Percentiles rank a stretch among this genome's conserved stretches.
phyloP scores from a whole-genome alignment of 495 filamentous ascomycete genomes.

The Physcia stellaris region DNA sequence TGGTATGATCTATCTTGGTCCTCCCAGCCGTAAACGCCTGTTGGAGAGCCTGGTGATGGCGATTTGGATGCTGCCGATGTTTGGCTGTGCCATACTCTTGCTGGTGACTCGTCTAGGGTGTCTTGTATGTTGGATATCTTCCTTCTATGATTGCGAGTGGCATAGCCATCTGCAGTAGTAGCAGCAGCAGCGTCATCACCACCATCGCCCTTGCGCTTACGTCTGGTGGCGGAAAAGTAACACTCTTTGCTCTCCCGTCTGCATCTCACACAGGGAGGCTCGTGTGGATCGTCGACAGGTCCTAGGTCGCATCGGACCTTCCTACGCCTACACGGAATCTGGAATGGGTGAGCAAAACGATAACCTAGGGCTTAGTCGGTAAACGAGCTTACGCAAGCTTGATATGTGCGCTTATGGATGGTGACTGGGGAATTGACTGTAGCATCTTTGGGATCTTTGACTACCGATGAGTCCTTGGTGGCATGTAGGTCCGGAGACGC shows the following conservation, averaged over 20 bases:
- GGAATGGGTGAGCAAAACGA: not conserved
- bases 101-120: not conserved
- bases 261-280: constrained; percentile 89
- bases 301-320: constrained; percentile 19
- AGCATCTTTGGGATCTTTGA: no score
- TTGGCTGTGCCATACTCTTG: no score
- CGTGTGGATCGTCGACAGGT: constrained; percentile 76
- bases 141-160: constrained; percentile 35
- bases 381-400: constrained; percentile 14
- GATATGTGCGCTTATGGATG: constrained; percentile 13
- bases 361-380: not conserved
- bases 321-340: constrained; percentile 15
- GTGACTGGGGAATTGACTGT: no score
- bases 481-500: no score
- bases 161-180: constrained; percentile 24
- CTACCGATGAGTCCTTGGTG: no score
- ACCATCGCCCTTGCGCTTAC: constrained; percentile 74
- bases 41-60: not conserved
- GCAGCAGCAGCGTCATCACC: constrained; percentile 27
- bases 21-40: not conserved
- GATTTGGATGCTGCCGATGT: not conserved
- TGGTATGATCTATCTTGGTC: no score
- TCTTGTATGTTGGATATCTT: not conserved
- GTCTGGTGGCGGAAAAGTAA: constrained; percentile 88
- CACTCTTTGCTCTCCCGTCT: constrained; percentile 88